Evolutionary conservation across 2,329 filamentous ascomycete species (phyloP).

Genomic region (Fusarium lateritium): DNA sequence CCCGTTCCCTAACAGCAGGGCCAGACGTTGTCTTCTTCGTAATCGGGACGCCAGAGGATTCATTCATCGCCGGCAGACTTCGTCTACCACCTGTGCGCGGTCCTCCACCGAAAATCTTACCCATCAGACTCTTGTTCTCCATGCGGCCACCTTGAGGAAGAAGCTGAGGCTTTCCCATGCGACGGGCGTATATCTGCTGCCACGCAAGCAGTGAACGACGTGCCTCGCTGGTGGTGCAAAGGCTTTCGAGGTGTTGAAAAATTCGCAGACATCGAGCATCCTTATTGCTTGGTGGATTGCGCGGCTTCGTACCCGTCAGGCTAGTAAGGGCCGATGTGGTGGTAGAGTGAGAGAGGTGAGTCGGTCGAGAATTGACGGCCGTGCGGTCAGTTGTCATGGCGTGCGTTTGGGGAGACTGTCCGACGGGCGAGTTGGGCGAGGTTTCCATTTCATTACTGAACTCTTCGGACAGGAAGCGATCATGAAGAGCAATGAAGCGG

Average conservation of each 20-base stretch:
- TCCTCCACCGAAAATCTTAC: constrained; percentile 48
- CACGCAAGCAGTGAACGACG: constrained; percentile 63
- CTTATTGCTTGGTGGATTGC: constrained; percentile 48
- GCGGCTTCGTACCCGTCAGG: constrained; percentile 36
- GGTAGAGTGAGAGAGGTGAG: constrained; percentile 52
- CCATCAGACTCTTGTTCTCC: constrained; percentile 50
- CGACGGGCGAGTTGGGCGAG: not conserved
- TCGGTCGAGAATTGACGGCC: constrained; percentile 41
- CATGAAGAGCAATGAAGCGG: constrained; percentile 70
- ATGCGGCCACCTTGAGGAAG: constrained; percentile 58
- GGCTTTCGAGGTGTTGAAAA: constrained; percentile 62
- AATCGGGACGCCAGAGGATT: constrained; percentile 14
- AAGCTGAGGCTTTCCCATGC: constrained; percentile 54
- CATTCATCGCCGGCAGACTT: constrained; percentile 37
- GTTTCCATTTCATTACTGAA: constrained; percentile 34
- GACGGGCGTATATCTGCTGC: constrained; percentile 65
- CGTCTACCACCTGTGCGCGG: constrained; percentile 41
- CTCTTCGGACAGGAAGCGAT: constrained; percentile 58
- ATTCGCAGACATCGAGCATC: constrained; percentile 61
- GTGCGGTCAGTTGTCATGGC: constrained; percentile 34
- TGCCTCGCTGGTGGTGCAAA: constrained; percentile 65
- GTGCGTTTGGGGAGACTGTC: constrained; percentile 1
- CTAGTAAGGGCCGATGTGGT: constrained; percentile 53
- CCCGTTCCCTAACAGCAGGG: constrained; percentile 2
- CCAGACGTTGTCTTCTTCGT: constrained; percentile 22